These are phyloP conservation scores for Beta lomatogona DNA, from an alignment of 179 eudicot species.

Conservation along the genomic window DNA sequence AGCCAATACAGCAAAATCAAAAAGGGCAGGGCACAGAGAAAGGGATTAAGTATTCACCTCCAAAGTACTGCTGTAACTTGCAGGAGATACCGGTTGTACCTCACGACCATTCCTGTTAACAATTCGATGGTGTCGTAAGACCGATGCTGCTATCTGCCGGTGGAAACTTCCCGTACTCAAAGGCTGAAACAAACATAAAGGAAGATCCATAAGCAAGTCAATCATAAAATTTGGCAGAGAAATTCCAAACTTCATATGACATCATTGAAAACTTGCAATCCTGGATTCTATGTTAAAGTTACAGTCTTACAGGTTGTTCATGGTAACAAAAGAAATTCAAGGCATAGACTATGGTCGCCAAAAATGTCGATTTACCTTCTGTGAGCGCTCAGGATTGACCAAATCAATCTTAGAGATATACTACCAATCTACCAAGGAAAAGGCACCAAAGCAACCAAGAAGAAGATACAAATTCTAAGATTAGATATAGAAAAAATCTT, in stretches of 20 bases:
- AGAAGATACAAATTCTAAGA: neutral
- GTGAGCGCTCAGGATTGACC: neutral
- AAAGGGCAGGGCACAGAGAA: neutral
- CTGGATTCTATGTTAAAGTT: neutral
- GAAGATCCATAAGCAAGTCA: neutral
- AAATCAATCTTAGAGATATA: neutral
- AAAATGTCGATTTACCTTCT: neutral
- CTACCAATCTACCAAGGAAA: neutral
- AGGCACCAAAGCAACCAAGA: constrained; percentile 4
- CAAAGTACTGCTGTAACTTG: constrained; percentile 87
- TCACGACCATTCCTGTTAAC: constrained; percentile 58
- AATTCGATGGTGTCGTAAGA: constrained; percentile 76
- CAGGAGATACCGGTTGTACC: constrained; percentile 77
- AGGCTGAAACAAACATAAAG: constrained; percentile 44
- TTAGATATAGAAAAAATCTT: neutral
- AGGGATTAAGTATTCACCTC: constrained; percentile 53
- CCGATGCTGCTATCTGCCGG: constrained; percentile 74
- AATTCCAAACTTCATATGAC: neutral
- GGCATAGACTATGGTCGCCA: neutral
- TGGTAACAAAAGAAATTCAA: neutral
- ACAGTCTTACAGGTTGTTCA: neutral
- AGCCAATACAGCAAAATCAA: neutral
- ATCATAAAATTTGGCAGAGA: neutral
- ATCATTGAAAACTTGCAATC: neutral
- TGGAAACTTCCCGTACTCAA: constrained; percentile 75